Percentiles rank a stretch among this genome's conserved stretches.
phyloP scores from a whole-genome alignment of 139 green algal species.

The Coelastrella sp. region DNA sequence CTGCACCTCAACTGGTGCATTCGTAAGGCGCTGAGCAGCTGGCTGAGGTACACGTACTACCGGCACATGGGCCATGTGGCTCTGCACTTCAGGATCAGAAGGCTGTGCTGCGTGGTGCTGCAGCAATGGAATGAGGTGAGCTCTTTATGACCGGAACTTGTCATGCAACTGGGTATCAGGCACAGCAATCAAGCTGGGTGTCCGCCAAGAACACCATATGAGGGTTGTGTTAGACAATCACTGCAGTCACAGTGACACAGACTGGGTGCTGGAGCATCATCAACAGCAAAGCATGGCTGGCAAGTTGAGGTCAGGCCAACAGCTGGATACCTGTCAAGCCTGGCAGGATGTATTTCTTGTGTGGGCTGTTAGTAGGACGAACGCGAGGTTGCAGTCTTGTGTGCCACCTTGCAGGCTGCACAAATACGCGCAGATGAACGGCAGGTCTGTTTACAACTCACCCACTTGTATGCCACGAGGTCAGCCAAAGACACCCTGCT shows the following conservation, averaged over 20 bases:
- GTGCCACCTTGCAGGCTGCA: conserved; percentile 24
- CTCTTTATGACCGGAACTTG: no score
- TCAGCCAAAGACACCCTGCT: not conserved
- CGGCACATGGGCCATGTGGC: conserved; percentile 40
- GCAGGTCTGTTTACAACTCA: not conserved
- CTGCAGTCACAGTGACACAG: no score
- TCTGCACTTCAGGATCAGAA: conserved; percentile 45
- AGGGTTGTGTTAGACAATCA: no score
- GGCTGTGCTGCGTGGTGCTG: conserved; percentile 41
- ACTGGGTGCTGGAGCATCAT: no score
- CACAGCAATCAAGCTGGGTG: not conserved
- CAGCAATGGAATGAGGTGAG: conserved; percentile 34
- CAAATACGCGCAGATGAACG: not conserved
- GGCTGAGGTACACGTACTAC: conserved; percentile 35
- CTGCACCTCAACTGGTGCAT: not conserved
- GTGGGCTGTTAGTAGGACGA: not conserved
- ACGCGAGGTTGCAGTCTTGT: not conserved
- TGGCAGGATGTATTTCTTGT: not conserved
- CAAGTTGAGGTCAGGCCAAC: no score
- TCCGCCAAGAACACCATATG: not conserved
- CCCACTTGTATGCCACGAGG: not conserved
- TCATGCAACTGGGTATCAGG: not conserved
- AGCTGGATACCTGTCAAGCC: no score
- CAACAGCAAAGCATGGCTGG: no score
- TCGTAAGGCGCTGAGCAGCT: conserved; percentile 1